phyloP scores from a whole-genome alignment of 441 rosid species.

The Erysimum cheiri region DNA sequence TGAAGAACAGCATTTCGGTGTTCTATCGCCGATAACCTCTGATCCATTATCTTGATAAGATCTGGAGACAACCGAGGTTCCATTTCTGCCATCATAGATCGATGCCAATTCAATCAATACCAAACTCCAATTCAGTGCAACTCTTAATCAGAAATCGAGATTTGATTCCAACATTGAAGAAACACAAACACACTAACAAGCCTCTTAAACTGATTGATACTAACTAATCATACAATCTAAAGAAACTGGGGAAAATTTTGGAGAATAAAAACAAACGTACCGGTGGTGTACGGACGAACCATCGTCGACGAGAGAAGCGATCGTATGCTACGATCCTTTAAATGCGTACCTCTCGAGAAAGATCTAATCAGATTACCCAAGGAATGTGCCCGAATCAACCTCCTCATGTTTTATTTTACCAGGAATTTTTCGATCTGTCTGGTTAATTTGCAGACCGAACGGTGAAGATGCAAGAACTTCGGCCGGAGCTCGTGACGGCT shows the following conservation, averaged over 20 bases:
- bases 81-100: slow-evolving; percentile 49
- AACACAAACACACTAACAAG: neutral
- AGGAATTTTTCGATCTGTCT: neutral
- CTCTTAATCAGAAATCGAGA: neutral
- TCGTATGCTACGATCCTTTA: slow-evolving; percentile 25
- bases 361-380: slow-evolving; percentile 41
- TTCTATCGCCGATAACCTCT: slow-evolving; percentile 71
- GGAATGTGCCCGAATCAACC: slow-evolving; percentile 31
- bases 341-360: slow-evolving; percentile 36
- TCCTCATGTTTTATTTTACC: slow-evolving; percentile 23
- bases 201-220: neutral
- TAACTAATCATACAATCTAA: neutral
- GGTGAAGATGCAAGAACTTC: neutral
- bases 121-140: neutral
- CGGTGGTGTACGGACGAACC: slow-evolving; percentile 55
- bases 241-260: neutral
- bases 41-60: slow-evolving; percentile 80
- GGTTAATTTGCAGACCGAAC: neutral
- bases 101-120: slow-evolving; percentile 22
- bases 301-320: slow-evolving; percentile 39
- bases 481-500: slow-evolving; percentile 38
- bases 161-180: neutral
- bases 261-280: slow-evolving; percentile 39
- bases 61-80: slow-evolving; percentile 64
- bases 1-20: slow-evolving; percentile 61